phyloP scores from a whole-genome alignment of 352 stramenopile species.

The Blastocystis sp. region DNA sequence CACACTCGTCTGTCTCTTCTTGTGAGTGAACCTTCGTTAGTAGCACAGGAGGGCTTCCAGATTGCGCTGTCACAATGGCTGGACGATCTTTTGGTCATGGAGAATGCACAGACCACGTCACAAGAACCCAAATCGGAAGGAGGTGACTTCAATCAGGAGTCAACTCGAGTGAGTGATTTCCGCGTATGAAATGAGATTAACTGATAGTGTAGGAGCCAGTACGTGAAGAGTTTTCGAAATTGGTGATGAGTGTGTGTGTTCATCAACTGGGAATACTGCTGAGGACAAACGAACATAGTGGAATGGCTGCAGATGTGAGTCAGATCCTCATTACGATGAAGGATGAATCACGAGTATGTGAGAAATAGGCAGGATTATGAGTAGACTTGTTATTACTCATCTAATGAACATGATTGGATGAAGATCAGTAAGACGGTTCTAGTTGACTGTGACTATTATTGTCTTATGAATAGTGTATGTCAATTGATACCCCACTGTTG shows the following conservation, averaged over 20 bases:
- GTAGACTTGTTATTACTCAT: not conserved
- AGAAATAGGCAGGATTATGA: not conserved
- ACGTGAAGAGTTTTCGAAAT: not conserved
- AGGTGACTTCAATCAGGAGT: too few relatives aligned
- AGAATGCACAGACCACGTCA: too few relatives aligned
- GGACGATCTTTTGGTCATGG: not conserved
- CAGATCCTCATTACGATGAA: not conserved
- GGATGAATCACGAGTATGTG: not conserved
- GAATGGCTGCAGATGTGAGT: not conserved
- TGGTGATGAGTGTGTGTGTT: not conserved
- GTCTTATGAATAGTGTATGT: not conserved
- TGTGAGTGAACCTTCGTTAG: not conserved
- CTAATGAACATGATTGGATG: not conserved
- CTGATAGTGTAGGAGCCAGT: not conserved
- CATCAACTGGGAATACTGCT: not conserved
- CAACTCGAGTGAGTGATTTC: not conserved
- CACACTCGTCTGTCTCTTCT: not conserved
- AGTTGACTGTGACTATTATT: not conserved
- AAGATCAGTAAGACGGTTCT: not conserved
- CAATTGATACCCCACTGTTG: not conserved
- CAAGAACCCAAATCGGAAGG: too few relatives aligned
- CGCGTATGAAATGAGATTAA: not conserved
- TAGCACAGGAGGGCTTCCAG: not conserved
- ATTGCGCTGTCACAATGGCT: not conserved
- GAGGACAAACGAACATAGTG: not conserved